Conservation (phyloP, 345 rosid genomes). For the Heritiera fomes region DNA sequence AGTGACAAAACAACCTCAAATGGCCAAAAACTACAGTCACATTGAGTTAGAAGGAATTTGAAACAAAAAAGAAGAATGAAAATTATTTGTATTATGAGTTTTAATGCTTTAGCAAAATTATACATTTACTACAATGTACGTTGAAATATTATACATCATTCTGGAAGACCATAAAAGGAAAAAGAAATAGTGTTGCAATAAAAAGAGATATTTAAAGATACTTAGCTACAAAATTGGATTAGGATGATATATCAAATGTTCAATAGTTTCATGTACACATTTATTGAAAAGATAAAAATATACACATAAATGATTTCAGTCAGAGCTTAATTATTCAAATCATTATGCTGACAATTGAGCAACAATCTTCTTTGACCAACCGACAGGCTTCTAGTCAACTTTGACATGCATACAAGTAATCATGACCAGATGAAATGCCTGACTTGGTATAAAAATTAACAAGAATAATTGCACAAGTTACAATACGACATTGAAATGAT, state of each 20-base stretch:
- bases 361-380: too few species aligned
- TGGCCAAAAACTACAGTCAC: background rate
- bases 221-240: background rate
- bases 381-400: background rate
- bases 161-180: background rate
- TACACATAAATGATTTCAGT: background rate
- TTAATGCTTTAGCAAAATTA: background rate
- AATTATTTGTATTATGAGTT: too few species aligned
- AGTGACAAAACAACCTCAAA: background rate
- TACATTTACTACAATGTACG: background rate
- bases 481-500: too few species aligned
- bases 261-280: background rate
- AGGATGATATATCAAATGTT: background rate
- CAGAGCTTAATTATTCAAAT: background rate
- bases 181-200: background rate
- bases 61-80: background rate
- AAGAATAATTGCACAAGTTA: background rate
- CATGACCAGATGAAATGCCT: background rate
- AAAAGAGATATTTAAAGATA: too few species aligned
- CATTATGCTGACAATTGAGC: background rate
- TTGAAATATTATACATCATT: background rate
- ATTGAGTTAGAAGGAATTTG: background rate
- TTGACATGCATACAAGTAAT: background rate
- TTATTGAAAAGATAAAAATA: background rate
- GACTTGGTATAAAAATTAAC: background rate